Evolutionary conservation across 2,329 filamentous ascomycete species (phyloP), one percentile per base, ranked within the genome.

Genomic region (Aureobasidium sp.): DNA sequence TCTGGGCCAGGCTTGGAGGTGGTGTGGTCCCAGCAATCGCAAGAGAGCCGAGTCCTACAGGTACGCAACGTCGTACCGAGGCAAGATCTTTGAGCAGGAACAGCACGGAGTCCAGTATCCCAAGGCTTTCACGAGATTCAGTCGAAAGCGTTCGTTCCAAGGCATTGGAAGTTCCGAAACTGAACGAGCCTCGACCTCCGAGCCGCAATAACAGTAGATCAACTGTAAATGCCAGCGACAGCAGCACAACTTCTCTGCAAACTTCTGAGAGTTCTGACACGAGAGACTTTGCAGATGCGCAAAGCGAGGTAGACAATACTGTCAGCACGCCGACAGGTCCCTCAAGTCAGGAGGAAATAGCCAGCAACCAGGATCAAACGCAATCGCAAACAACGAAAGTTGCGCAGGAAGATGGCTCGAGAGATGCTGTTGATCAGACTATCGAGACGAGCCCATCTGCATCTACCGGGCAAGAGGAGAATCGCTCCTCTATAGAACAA

Each of bases 1-100:
- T 99, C 73, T 99, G 94, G 94, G 86, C 90, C 56, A 84, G 94
- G 61, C 85, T 99, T 58, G 93, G 93, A 29, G 94, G 92, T 32
- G 94, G 94, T 15, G 91, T 99, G 2, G 78, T 97, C 13, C 94
- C 93, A 15, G 42, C 37, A 17, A 48, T 23, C 46, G 42, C 44
- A 26, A 27, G 61, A 27, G 36, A 34, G 7, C 47, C 50, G 9
- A 62, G 60, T 20, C 60, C 60, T 13, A 41, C 41, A 32, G 51
- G 41, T 26, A 55, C 41, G 20, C 50, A 48, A 17, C 39, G 50
- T 9, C 60, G 60, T 5, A 15, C 9, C 32, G 39, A 46, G 9
- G 42, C 29, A 42, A 62, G 41, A 10, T 42, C 50, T 17, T 4
- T 62, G 23, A 39, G 42, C 7, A 55, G 42, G 5, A 41, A 27